These are phyloP conservation scores for Calonectria hawksworthii DNA, from an alignment of 2,329 filamentous ascomycete species.

Conservation along the genomic window DNA sequence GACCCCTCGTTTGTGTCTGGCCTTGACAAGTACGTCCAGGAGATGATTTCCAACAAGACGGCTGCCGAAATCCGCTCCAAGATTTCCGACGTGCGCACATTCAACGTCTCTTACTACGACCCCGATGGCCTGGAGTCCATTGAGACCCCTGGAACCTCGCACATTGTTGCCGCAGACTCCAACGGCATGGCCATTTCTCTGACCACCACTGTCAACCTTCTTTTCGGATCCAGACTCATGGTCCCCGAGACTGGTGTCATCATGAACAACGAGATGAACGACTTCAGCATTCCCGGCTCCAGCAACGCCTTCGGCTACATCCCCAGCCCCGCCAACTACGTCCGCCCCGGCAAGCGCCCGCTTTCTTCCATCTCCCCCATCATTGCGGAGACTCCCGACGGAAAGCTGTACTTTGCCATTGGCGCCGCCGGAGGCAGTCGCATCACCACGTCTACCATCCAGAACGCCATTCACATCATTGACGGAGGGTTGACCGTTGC, in stretches of 20 bases:
- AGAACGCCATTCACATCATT: conserved; percentile 81
- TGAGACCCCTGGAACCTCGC: conserved; percentile 77
- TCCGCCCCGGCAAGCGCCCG: conserved; percentile 82
- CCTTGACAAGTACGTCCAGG: conserved; percentile 72
- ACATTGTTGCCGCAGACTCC: conserved; percentile 76
- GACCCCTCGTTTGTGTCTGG: conserved; percentile 79
- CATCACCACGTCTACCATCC: conserved; percentile 88
- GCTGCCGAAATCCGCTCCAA: conserved; percentile 67
- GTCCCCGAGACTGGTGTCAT: conserved; percentile 87
- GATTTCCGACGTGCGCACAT: conserved; percentile 57
- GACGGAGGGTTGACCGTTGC: conserved; percentile 73
- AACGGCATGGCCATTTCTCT: conserved; percentile 81
- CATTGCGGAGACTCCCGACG: conserved; percentile 80
- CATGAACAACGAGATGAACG: conserved; percentile 75
- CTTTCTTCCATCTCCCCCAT: conserved; percentile 83
- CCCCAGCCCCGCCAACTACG: conserved; percentile 81
- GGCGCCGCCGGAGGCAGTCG: conserved; percentile 87
- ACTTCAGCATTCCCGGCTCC: conserved; percentile 82
- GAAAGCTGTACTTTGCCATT: conserved; percentile 77
- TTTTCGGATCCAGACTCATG: conserved; percentile 82
- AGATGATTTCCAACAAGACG: conserved; percentile 73
- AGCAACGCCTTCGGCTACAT: conserved; percentile 84
- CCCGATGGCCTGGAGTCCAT: conserved; percentile 61
- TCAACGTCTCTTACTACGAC: conserved; percentile 59
- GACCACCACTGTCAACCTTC: conserved; percentile 85